These are phyloP conservation scores for Exophiala mesophila DNA, from an alignment of 2,329 filamentous ascomycete species.

Conservation along the genomic window DNA sequence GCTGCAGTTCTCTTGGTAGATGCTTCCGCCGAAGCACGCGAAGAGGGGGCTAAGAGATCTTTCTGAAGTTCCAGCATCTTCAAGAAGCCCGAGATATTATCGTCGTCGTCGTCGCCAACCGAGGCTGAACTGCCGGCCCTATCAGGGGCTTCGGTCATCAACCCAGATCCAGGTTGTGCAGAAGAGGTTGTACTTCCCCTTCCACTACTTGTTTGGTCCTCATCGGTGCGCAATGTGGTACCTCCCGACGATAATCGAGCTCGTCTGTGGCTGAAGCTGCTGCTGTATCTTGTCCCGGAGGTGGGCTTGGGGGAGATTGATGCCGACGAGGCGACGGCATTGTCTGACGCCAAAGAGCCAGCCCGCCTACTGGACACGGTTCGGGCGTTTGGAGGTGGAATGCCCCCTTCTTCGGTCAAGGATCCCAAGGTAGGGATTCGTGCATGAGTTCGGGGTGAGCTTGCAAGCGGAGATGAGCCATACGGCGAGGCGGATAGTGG, in stretches of 20 bases:
- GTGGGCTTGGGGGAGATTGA: conserved; percentile 74
- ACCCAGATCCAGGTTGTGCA: conserved; percentile 69
- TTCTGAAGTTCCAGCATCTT: conserved; percentile 84
- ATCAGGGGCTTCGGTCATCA: conserved; percentile 61
- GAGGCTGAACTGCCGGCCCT: conserved; percentile 59
- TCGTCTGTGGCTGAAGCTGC: conserved; percentile 84
- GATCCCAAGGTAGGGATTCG: conserved; percentile 35
- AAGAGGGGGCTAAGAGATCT: conserved; percentile 68
- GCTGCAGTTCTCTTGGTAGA: conserved; percentile 70
- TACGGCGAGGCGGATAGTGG: conserved; percentile 85
- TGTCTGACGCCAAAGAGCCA: conserved; percentile 55
- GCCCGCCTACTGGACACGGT: conserved; percentile 34
- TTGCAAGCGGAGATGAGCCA: conserved; percentile 45
- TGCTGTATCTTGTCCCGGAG: conserved; percentile 80
- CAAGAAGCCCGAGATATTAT: conserved; percentile 89
- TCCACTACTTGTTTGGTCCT: conserved; percentile 55
- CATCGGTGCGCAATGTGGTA: conserved; percentile 50
- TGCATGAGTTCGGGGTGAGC: conserved; percentile 49
- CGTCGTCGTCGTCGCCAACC: conserved; percentile 70
- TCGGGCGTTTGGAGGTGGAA: conserved; percentile 35
- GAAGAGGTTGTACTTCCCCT: conserved; percentile 48
- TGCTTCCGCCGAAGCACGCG: conserved; percentile 55
- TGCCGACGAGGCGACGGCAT: conserved; percentile 58
- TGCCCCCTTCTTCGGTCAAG: conserved; percentile 38
- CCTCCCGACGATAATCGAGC: conserved; percentile 72